These are phyloP conservation scores for Scalesia atractyloides DNA, from an alignment of 129 eudicot genomes.

Conservation along the genomic window DNA sequence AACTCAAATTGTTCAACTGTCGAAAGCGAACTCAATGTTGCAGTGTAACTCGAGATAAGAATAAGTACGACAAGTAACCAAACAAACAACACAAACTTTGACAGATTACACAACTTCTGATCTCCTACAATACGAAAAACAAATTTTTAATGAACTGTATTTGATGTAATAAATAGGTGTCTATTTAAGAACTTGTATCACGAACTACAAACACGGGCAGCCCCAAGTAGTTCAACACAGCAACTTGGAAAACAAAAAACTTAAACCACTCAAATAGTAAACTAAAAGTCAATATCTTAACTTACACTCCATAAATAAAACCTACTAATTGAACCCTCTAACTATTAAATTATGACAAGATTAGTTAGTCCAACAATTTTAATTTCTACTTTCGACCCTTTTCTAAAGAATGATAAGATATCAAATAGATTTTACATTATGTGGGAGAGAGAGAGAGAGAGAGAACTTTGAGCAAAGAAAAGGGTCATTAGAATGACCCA, in stretches of 20 bases:
- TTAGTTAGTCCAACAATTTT: too few species aligned
- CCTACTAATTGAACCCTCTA: too few species aligned
- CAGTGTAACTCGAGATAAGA: constrained; percentile 51
- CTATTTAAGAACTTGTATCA: not conserved
- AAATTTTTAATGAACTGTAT: not conserved
- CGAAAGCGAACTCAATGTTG: constrained; percentile 44
- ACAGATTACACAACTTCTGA: constrained; percentile 30
- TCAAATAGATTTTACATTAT: too few species aligned
- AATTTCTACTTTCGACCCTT: too few species aligned
- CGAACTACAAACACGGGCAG: not conserved
- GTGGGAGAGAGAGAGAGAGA: constrained; percentile 23
- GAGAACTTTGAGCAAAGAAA: constrained; percentile 47
- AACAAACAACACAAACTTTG: constrained; percentile 34
- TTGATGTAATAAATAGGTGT: not conserved
- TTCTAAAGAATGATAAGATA: too few species aligned
- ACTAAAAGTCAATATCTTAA: too few species aligned
- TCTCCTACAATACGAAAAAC: constrained; percentile 14
- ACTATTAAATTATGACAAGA: too few species aligned
- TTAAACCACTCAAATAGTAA: too few species aligned
- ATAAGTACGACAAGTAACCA: constrained; percentile 48
- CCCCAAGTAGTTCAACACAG: not conserved
- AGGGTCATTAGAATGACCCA: constrained; percentile 46
- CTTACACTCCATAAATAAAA: too few species aligned
- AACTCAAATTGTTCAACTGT: constrained; percentile 44
- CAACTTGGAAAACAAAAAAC: too few species aligned